Evolutionary conservation across 768 basidiomycete species (phyloP), one percentile per base, ranked within the genome.

Genomic region (Podaxis mareebaensis): DNA sequence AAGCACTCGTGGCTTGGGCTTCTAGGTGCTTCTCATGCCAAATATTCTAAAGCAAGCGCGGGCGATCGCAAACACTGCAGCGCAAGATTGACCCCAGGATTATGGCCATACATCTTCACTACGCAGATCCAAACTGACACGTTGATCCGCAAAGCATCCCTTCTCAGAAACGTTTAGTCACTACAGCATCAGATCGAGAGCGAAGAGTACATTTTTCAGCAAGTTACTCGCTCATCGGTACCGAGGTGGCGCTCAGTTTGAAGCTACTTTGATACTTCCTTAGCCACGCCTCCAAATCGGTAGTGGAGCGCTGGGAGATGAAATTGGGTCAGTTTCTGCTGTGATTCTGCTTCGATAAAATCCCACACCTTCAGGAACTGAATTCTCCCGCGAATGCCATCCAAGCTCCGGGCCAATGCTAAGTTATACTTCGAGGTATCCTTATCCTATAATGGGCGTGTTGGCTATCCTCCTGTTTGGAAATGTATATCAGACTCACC

Each of bases 351-450:
- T 33, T 11, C 28, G 3, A 15, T 24, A 15, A 15, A 15, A 44
- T 22, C 3, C 65, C 77, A 64, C 67, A 89, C 89, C 78, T 87
- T 77, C 42, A 92, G 79, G 80, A 85, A 91, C 17, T 80, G 82
- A 11, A 79, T 76, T 42, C 82, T 83, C 1, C 89, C 82, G 5
- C 80, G 78, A 67, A 94, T 85, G 1, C 79, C 79, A 67, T 95
- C 93, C 67, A 92, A 67, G 4, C 83, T 80, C 71, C 94, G 92
- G 1, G 83, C 79, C 49, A 93, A 77, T 2, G 81, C 76, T 71
- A 89, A 77, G 67, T 81, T 77, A 76, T 85, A 92, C 73, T 88
- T 90, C 58, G 87, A 85, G 5, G 81, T 85, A 73, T 92, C 86
- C 75, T 86, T 89, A 70, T 79, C 79, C 86, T 89, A 64, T 26